phyloP scores from a whole-genome alignment of 345 rosid genomes.

The Anacardium occidentale region DNA sequence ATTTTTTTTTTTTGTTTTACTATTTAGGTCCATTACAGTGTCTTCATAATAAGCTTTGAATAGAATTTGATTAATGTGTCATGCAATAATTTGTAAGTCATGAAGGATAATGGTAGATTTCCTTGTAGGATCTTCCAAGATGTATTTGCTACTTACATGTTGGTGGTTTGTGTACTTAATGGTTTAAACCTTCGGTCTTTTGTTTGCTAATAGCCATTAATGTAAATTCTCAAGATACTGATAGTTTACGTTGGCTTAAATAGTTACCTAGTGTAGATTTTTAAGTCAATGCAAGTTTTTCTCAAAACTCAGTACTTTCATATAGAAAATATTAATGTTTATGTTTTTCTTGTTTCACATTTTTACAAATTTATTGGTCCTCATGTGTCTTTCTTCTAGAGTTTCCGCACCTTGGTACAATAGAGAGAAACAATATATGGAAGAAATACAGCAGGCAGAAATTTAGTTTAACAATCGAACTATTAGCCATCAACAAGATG shows the following conservation, averaged over 20 bases:
- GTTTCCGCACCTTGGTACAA: not conserved
- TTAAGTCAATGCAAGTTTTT: not conserved
- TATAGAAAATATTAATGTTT: too few relatives aligned
- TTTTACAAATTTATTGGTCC: too few relatives aligned
- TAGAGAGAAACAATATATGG: not conserved
- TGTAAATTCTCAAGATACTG: too few relatives aligned
- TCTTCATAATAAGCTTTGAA: too few relatives aligned
- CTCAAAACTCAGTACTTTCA: too few relatives aligned
- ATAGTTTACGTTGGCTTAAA: not conserved
- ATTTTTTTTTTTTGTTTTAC: too few relatives aligned
- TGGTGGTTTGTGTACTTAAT: not conserved
- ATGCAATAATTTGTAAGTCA: not conserved
- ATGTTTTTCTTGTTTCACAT: not conserved
- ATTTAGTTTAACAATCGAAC: not conserved
- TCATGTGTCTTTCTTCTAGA: not conserved
- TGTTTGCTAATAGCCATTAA: not conserved
- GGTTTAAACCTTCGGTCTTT: too few relatives aligned
- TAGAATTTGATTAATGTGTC: not conserved
- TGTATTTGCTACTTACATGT: not conserved
- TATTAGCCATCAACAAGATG: not conserved
- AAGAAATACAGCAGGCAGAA: not conserved
- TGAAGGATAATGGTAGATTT: not conserved
- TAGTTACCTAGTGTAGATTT: not conserved
- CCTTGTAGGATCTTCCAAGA: not conserved
- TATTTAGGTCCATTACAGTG: too few relatives aligned